These are phyloP conservation scores for Boletus edulis DNA, from an alignment of 768 basidiomycete species.

Conservation along the genomic window DNA sequence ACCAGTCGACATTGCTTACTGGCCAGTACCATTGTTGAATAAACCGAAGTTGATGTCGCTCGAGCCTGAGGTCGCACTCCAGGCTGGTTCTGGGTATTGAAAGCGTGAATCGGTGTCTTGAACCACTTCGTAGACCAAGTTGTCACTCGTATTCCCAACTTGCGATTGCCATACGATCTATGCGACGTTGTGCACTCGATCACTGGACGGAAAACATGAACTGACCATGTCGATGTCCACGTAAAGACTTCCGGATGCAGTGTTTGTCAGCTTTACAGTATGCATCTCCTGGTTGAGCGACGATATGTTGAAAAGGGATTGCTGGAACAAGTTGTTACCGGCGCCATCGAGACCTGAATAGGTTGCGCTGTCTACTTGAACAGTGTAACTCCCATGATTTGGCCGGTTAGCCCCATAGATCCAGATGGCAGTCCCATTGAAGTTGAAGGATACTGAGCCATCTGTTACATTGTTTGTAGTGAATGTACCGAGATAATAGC, in stretches of 20 bases:
- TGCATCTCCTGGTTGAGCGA: conserved; percentile 37
- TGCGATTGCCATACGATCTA: conserved; percentile 32
- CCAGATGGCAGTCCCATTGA: conserved; percentile 49
- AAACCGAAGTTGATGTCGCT: conserved; percentile 32
- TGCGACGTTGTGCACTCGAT: background rate
- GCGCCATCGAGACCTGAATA: conserved; percentile 31
- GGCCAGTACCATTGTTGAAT: conserved; percentile 44
- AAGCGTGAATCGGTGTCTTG: conserved; percentile 42
- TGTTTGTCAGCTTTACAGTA: conserved; percentile 32
- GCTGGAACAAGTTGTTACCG: conserved; percentile 35
- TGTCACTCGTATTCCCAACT: conserved; percentile 14
- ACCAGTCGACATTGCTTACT: conserved; percentile 24
- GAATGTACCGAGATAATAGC: conserved; percentile 41
- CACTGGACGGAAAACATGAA: background rate
- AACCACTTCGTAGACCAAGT: conserved; percentile 15
- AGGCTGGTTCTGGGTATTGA: conserved; percentile 36
- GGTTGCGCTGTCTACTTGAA: conserved; percentile 38
- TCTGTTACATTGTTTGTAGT: conserved; percentile 34
- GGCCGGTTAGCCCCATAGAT: conserved; percentile 49
- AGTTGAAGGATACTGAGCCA: conserved; percentile 39
- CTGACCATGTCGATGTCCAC: conserved; percentile 49
- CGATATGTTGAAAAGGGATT: conserved; percentile 37
- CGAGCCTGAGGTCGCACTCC: conserved; percentile 29
- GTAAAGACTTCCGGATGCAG: conserved; percentile 30
- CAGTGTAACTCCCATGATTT: conserved; percentile 45